Conservation (phyloP, 2,329 filamentous ascomycete species). For the Rhynchosporium graminicola region DNA sequence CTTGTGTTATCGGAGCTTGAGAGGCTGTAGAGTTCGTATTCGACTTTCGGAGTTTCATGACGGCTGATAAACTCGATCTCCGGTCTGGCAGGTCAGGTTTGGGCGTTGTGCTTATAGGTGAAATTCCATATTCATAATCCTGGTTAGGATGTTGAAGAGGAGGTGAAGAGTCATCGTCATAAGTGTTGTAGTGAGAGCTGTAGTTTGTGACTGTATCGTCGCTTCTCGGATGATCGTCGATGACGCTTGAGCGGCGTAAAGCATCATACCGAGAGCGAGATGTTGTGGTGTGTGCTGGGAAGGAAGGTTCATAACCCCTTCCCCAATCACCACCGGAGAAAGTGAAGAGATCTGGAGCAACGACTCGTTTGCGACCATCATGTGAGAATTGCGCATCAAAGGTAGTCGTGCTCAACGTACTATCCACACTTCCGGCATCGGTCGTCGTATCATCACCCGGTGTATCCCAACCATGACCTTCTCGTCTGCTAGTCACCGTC, state of each 20-base stretch:
- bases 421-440: slow-evolving; percentile 34
- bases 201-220: slow-evolving; percentile 27
- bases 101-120: slow-evolving; percentile 24
- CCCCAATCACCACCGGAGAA: slow-evolving; percentile 35
- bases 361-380: slow-evolving; percentile 21
- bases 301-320: slow-evolving; percentile 27
- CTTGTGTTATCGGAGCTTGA: background rate
- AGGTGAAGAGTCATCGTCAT: background rate
- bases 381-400: slow-evolving; percentile 15
- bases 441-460: slow-evolving; percentile 37
- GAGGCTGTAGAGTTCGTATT: slow-evolving; percentile 9
- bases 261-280: slow-evolving; percentile 24
- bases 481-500: slow-evolving; percentile 38
- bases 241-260: slow-evolving; percentile 28
- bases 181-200: background rate
- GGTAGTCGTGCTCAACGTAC: slow-evolving; percentile 24
- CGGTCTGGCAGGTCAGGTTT: slow-evolving; percentile 34
- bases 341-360: slow-evolving; percentile 35
- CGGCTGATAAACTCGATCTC: slow-evolving; percentile 35
- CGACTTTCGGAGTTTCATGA: slow-evolving; percentile 31
- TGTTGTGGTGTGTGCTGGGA: slow-evolving; percentile 25
- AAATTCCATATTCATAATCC: slow-evolving; percentile 17
- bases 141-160: too few species aligned
- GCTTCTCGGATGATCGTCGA: slow-evolving; percentile 28
- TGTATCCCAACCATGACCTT: slow-evolving; percentile 42